Evolutionary conservation across 1,284 basidiomycete species (phyloP).

Genomic region (Leccinum angustisporum): DNA sequence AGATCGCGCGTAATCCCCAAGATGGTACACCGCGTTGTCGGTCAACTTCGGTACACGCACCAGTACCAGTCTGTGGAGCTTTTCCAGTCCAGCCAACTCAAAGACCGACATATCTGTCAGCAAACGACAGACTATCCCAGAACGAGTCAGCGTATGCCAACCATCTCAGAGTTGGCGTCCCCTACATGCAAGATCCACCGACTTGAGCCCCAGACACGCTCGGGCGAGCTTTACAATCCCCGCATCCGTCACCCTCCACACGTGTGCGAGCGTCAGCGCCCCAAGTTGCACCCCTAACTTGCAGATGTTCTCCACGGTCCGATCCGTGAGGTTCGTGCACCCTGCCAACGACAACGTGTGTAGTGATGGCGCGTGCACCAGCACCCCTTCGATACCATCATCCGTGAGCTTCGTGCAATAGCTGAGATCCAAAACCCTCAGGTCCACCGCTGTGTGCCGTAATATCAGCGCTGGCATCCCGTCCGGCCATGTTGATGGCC

Average conservation of each 20-base stretch:
- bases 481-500: constrained; percentile 58
- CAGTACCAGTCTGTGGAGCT: constrained; percentile 77
- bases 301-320: constrained; percentile 66
- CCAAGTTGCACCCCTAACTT: constrained; percentile 78
- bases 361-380: constrained; percentile 78
- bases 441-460: constrained; percentile 62
- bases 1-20: constrained; percentile 62
- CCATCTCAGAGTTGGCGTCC: constrained; percentile 6
- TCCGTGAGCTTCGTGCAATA: constrained; percentile 75
- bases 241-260: constrained; percentile 77
- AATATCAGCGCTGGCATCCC: constrained; percentile 58
- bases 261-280: constrained; percentile 80
- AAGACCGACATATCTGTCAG: constrained; percentile 86
- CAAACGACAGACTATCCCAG: constrained; percentile 64
- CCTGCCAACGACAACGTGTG: constrained; percentile 81
- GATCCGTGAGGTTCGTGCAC: constrained; percentile 80
- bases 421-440: constrained; percentile 78
- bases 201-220: constrained; percentile 73
- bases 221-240: constrained; percentile 74
- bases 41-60: constrained; percentile 72
- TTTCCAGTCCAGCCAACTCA: constrained; percentile 74
- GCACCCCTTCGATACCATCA: constrained; percentile 74
- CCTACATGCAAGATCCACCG: constrained; percentile 87
- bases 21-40: constrained; percentile 65
- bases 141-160: constrained; percentile 14